phyloP scores from a whole-genome alignment of 495 filamentous ascomycete genomes.

The Trichoderma parareesei region DNA sequence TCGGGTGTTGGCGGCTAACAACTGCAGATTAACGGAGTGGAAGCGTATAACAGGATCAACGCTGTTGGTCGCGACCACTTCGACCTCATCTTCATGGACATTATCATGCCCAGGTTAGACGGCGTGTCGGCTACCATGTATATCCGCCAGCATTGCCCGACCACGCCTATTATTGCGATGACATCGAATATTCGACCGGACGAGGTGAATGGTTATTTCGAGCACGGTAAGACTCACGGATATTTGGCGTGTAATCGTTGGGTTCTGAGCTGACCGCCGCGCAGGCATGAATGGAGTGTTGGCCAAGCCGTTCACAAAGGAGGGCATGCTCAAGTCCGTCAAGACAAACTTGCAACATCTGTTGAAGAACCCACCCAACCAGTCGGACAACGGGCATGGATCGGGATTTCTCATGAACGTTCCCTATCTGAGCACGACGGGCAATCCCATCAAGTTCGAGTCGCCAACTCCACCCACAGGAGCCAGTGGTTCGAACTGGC shows the following conservation, averaged over 20 bases:
- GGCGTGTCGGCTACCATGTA: slow-evolving; percentile 91
- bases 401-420: slow-evolving; percentile 1
- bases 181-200: slow-evolving; percentile 96
- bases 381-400: slow-evolving; percentile 7
- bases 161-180: slow-evolving; percentile 94
- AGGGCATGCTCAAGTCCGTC: slow-evolving; percentile 83
- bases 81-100: slow-evolving; percentile 96
- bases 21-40: slow-evolving; percentile 71
- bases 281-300: slow-evolving; percentile 98
- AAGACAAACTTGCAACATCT: slow-evolving; percentile 82
- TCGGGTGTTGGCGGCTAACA: slow-evolving; percentile 21
- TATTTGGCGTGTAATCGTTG: not conserved
- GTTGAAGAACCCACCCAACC: slow-evolving; percentile 38
- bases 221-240: slow-evolving; percentile 64
- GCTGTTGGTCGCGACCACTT: slow-evolving; percentile 50
- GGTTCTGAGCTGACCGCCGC: slow-evolving; percentile 18
- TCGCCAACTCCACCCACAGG: slow-evolving; percentile 15
- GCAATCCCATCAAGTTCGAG: slow-evolving; percentile 16
- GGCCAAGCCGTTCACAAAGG: slow-evolving; percentile 94
- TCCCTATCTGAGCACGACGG: slow-evolving; percentile 15
- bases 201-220: slow-evolving; percentile 95
- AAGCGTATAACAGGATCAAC: slow-evolving; percentile 90
- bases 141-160: slow-evolving; percentile 77
- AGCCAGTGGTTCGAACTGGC: slow-evolving; percentile 16
- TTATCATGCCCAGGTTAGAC: slow-evolving; percentile 95